A percentile compares a stretch with the other conserved stretches of the same genome.
phyloP scores from a whole-genome alignment of 768 basidiomycete species.

The Rhizopogon vinicolor region DNA sequence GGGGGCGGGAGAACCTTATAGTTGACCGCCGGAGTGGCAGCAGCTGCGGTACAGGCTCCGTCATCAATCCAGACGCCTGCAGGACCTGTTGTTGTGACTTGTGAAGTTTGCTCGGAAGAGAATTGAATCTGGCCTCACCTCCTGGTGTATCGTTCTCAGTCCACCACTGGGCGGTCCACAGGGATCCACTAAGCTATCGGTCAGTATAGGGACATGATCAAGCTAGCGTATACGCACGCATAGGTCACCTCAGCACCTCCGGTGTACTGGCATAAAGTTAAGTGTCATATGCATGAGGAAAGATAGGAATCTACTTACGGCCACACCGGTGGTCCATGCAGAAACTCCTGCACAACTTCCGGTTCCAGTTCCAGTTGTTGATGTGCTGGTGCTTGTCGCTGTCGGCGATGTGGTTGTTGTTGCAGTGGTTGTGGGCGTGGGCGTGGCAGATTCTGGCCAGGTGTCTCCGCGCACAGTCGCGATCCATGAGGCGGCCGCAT shows the following conservation, averaged over 20 bases:
- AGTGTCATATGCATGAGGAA: background rate
- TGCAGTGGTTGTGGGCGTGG: conserved; percentile 18
- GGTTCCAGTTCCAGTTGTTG: conserved; percentile 22
- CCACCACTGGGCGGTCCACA: conserved; percentile 48
- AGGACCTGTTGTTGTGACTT: conserved; percentile 25
- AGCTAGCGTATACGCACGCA: conserved; percentile 22
- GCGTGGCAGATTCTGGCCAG: conserved; percentile 24
- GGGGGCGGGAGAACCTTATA: background rate
- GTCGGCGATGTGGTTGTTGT: conserved; percentile 7
- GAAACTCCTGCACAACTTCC: conserved; percentile 38
- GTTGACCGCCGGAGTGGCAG: background rate
- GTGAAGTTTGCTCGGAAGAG: background rate
- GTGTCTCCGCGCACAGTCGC: conserved; percentile 29
- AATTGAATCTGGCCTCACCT: conserved; percentile 10
- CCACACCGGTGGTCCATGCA: conserved; percentile 33
- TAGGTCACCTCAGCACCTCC: conserved; percentile 39
- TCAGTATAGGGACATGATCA: background rate
- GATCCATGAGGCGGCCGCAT: conserved; percentile 35
- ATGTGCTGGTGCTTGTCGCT: conserved; percentile 18
- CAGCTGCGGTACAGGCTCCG: conserved; percentile 38
- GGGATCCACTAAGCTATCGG: conserved; percentile 28
- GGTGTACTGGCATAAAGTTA: conserved; percentile 29
- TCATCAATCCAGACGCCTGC: conserved; percentile 55
- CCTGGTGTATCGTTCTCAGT: conserved; percentile 31
- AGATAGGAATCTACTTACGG: conserved; percentile 23